Percentiles rank a stretch among this genome's conserved stretches.
These are phyloP conservation scores for Fomitopsis betulina DNA, from an alignment of 1,284 basidiomycete species.

Conservation along the genomic window DNA sequence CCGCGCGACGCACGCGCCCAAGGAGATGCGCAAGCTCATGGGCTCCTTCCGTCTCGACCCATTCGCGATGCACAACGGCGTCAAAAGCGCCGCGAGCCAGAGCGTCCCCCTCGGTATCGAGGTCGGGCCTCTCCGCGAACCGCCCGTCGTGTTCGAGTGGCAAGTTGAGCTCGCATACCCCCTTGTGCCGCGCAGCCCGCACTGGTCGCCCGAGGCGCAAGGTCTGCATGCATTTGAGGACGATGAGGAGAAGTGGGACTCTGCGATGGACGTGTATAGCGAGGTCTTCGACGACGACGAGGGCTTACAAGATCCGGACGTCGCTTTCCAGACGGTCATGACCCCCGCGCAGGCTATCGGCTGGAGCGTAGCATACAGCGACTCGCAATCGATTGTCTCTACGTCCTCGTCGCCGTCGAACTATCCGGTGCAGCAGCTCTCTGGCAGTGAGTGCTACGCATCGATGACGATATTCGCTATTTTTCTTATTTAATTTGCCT, in stretches of 20 bases:
- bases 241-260: slow-evolving; percentile 10
- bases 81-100: slow-evolving; percentile 19
- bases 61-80: slow-evolving; percentile 61
- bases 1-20: slow-evolving; percentile 64
- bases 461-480: too few species aligned
- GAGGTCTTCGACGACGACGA: slow-evolving; percentile 1
- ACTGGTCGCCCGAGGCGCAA: background rate
- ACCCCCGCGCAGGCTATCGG: slow-evolving; percentile 22
- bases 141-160: slow-evolving; percentile 23
- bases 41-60: slow-evolving; percentile 71
- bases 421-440: slow-evolving; percentile 14
- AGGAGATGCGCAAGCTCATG: slow-evolving; percentile 70
- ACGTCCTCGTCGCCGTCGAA: background rate
- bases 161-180: slow-evolving; percentile 20
- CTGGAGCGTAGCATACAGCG: slow-evolving; percentile 15
- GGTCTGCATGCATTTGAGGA: background rate
- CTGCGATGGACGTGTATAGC: slow-evolving; percentile 10
- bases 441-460: slow-evolving; percentile 8
- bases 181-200: slow-evolving; percentile 11
- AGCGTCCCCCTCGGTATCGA: slow-evolving; percentile 20
- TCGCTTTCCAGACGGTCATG: slow-evolving; percentile 19
- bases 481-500: background rate
- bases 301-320: slow-evolving; percentile 1
- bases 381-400: background rate
- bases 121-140: slow-evolving; percentile 24